Percentiles rank a stretch among this genome's conserved stretches.
These are phyloP conservation scores for Pholiota adiposa DNA, from an alignment of 1,284 basidiomycete genomes.

Conservation along the genomic window DNA sequence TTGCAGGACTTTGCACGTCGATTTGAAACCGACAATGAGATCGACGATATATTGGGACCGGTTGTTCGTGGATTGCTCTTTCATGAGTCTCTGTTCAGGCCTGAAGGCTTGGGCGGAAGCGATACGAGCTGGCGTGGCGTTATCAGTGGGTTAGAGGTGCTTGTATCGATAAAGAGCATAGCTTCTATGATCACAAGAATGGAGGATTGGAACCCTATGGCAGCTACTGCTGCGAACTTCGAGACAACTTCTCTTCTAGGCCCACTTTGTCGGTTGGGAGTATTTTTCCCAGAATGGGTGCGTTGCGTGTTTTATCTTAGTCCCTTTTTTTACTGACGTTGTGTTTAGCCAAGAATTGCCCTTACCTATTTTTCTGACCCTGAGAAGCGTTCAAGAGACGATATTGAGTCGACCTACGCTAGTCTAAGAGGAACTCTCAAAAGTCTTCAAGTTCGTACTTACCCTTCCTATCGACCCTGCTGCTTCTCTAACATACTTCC, in stretches of 20 bases:
- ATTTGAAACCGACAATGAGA: conserved; percentile 66
- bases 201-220: conserved; percentile 70
- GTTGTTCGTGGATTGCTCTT: conserved; percentile 63
- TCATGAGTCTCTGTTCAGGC: conserved; percentile 62
- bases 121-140: conserved; percentile 88
- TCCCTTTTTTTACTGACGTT: conserved; percentile 15
- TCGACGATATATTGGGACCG: conserved; percentile 59
- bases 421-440: conserved; percentile 84
- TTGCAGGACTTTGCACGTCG: conserved; percentile 72
- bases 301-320: conserved; percentile 18
- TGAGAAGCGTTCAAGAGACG: conserved; percentile 71
- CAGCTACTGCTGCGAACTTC: conserved; percentile 62
- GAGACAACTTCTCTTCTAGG: conserved; percentile 77
- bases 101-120: conserved; percentile 69
- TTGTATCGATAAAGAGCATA: conserved; percentile 84
- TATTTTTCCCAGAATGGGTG: conserved; percentile 91
- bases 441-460: conserved; percentile 69
- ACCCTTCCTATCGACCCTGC: neutral
- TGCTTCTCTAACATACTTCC: conserved; percentile 8
- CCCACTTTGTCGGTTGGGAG: conserved; percentile 79
- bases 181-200: conserved; percentile 79
- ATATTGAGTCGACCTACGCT: conserved; percentile 84
- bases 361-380: conserved; percentile 85
- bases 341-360: conserved; percentile 73
- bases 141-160: conserved; percentile 78